A percentile compares a stretch with the other conserved stretches of the same genome.
These are phyloP conservation scores for Williopsis jadinii DNA, from an alignment of 1,139 yeast genomes.

Conservation along the genomic window DNA sequence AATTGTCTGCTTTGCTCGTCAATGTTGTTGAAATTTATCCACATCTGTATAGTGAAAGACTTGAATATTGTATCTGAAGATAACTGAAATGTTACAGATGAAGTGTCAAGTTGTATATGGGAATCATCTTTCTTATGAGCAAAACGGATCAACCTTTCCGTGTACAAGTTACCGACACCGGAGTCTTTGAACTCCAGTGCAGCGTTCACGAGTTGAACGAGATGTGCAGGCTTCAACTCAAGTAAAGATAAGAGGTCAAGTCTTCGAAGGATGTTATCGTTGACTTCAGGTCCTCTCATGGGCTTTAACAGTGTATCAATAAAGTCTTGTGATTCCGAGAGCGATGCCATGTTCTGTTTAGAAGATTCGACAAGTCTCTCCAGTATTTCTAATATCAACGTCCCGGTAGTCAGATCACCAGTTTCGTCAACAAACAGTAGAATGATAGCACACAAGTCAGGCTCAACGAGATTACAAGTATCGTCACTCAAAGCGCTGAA, in stretches of 20 bases:
- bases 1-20: constrained; percentile 5
- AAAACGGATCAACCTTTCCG: constrained; percentile 6
- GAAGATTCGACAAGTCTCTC: constrained; percentile 1
- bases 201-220: not conserved
- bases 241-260: constrained; percentile 2
- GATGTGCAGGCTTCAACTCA: constrained; percentile 1
- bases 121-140: constrained; percentile 10
- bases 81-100: constrained; percentile 9
- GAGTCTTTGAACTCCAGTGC: not conserved
- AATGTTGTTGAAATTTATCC: constrained; percentile 15
- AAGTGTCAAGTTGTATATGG: constrained; percentile 12
- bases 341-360: constrained; percentile 2
- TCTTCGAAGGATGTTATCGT: not conserved
- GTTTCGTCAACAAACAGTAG: not conserved
- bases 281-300: not conserved
- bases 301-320: constrained; percentile 1
- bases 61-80: not conserved
- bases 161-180: constrained; percentile 1
- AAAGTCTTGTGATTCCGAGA: not conserved
- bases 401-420: not conserved
- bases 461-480: not conserved
- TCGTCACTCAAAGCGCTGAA: not conserved
- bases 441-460: not conserved
- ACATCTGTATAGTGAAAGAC: constrained; percentile 17
- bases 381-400: not conserved